phyloP scores from a whole-genome alignment of 2,329 filamentous ascomycete species.

The Periconia macrospinosa region DNA sequence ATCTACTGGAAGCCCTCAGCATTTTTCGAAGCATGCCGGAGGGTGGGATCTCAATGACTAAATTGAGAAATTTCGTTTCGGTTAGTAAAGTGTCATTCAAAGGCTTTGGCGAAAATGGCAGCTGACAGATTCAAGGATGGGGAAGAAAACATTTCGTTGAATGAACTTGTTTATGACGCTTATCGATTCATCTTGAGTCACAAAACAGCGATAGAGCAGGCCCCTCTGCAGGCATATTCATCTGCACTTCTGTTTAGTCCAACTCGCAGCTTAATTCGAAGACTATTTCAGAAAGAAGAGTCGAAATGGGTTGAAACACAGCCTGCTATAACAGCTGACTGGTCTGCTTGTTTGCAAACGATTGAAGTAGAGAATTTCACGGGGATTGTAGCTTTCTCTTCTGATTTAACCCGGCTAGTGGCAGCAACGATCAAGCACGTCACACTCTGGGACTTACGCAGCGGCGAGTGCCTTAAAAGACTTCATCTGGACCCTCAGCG shows the following conservation, averaged over 20 bases:
- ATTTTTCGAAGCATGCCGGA: slow-evolving; percentile 13
- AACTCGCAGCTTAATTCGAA: slow-evolving; percentile 13
- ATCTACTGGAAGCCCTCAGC: slow-evolving; percentile 18
- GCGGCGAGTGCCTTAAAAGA: background rate
- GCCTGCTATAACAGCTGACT: slow-evolving; percentile 9
- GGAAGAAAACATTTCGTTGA: background rate
- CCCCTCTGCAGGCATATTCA: slow-evolving; percentile 17
- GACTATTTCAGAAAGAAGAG: slow-evolving; percentile 16
- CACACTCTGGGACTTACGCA: background rate
- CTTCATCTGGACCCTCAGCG: background rate
- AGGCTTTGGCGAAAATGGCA: background rate
- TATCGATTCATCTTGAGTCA: slow-evolving; percentile 19
- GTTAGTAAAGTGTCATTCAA: background rate
- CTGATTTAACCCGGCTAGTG: slow-evolving; percentile 14
- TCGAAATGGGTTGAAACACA: slow-evolving; percentile 11
- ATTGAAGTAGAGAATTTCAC: background rate
- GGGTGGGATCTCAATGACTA: slow-evolving; percentile 14
- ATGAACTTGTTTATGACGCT: slow-evolving; percentile 5
- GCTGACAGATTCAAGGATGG: background rate
- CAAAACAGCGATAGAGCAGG: slow-evolving; percentile 8
- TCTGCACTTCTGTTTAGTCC: slow-evolving; percentile 22
- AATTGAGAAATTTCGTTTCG: slow-evolving; percentile 1
- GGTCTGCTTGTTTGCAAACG: slow-evolving; percentile 1
- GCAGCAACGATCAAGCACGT: slow-evolving; percentile 13
- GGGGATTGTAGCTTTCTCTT: slow-evolving; percentile 16